phyloP scores from a whole-genome alignment of 106 monocot genomes.

The Amphibolis antarctica region DNA sequence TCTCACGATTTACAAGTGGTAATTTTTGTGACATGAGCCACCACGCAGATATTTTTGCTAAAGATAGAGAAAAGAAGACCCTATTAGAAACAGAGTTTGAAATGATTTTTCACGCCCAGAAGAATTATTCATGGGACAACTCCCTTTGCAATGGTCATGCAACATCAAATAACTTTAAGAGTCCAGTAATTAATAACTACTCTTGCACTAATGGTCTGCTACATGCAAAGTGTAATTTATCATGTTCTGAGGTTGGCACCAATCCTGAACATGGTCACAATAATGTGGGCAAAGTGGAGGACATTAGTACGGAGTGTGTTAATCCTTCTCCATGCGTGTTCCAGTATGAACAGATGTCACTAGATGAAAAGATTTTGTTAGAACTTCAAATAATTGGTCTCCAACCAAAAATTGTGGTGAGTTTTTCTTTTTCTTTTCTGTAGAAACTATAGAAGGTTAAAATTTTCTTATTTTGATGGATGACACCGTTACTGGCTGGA shows the following conservation, averaged over 20 bases:
- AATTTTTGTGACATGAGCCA: constrained; percentile 17
- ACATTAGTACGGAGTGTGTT: constrained; percentile 5
- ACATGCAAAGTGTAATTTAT: constrained; percentile 19
- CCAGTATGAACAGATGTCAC: constrained; percentile 55
- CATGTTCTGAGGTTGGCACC: constrained; percentile 9
- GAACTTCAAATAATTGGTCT: constrained; percentile 88
- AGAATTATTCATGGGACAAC: constrained; percentile 19
- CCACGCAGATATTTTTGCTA: constrained; percentile 15
- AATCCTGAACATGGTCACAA: constrained; percentile 17
- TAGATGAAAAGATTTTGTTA: constrained; percentile 74
- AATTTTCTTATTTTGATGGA: not conserved
- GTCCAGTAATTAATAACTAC: constrained; percentile 22
- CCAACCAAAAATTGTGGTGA: constrained; percentile 54
- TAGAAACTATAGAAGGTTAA: not conserved
- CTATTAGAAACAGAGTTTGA: constrained; percentile 28
- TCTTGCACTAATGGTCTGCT: constrained; percentile 20
- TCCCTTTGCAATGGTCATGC: constrained; percentile 44
- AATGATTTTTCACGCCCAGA: constrained; percentile 21
- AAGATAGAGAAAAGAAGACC: constrained; percentile 10
- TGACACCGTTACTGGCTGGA: not conserved
- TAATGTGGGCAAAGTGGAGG: constrained; percentile 9
- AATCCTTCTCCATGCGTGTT: constrained; percentile 27
- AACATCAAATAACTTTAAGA: constrained; percentile 22
- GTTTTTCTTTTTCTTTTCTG: not conserved
- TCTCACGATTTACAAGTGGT: constrained; percentile 22